A percentile compares a stretch with the other conserved stretches of the same genome.
Conservation (phyloP, 805 yeast species). For the Kuraishia borneana region DNA sequence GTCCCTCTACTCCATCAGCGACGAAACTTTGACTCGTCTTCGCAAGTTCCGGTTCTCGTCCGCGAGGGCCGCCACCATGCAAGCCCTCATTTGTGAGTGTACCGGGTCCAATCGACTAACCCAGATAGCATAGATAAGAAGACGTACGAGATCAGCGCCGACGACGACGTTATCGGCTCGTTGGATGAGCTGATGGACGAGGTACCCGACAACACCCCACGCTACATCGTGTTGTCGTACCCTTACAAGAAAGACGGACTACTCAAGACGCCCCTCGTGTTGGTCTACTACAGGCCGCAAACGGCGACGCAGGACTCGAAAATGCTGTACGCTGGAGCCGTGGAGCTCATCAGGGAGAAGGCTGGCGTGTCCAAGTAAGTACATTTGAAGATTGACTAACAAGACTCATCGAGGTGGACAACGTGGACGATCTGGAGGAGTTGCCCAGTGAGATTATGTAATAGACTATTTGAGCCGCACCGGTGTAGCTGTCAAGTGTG, state of each 20-base stretch:
- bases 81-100: constrained; percentile 49
- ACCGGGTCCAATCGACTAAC: constrained; percentile 2
- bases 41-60: constrained; percentile 68
- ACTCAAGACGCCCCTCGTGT: constrained; percentile 58
- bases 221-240: constrained; percentile 66
- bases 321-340: constrained; percentile 88
- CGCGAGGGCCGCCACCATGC: constrained; percentile 48
- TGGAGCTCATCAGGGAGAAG: constrained; percentile 65
- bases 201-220: constrained; percentile 72
- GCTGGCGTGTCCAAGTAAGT: constrained; percentile 53
- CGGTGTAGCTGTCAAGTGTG: not conserved
- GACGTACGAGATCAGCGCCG: constrained; percentile 38
- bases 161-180: constrained; percentile 35
- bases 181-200: constrained; percentile 62
- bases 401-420: constrained; percentile 49
- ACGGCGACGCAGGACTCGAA: constrained; percentile 73
- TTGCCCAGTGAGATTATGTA: constrained; percentile 24
- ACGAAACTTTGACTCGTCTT: constrained; percentile 46
- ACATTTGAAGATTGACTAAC: constrained; percentile 7
- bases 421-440: constrained; percentile 61
- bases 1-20: constrained; percentile 53
- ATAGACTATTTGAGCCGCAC: not conserved
- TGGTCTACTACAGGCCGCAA: constrained; percentile 83
- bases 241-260: constrained; percentile 72
- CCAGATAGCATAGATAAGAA: constrained; percentile 44